A percentile compares a stretch with the other conserved stretches of the same genome.
Evolutionary conservation across 192 early-diverging fungal genomes (phyloP).

Genomic region (Paraglomus brasilianum): DNA sequence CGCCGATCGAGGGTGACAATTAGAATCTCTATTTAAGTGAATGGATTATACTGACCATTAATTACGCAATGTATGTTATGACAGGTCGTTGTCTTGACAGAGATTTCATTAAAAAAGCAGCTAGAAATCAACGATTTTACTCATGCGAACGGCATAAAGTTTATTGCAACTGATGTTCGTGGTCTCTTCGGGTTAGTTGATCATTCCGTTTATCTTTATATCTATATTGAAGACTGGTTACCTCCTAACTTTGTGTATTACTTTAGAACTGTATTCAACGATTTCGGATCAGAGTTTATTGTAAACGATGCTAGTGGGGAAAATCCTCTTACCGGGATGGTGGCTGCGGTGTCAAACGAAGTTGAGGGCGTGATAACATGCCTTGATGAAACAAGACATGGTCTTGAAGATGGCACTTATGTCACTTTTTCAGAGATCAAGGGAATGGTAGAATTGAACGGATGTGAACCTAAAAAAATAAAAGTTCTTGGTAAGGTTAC

Average conservation of each 20-base stretch:
- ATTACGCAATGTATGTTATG: too few relatives aligned
- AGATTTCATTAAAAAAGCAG: conserved; percentile 70
- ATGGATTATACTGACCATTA: too few relatives aligned
- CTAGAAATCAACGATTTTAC: conserved; percentile 81
- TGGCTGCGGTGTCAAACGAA: conserved; percentile 75
- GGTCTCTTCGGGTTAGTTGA: conserved; percentile 97
- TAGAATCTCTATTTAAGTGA: not conserved
- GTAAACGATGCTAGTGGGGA: conserved; percentile 90
- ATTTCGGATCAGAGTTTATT: conserved; percentile 85
- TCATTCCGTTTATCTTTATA: too few relatives aligned
- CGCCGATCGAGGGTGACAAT: not conserved
- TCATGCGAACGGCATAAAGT: conserved; percentile 68
- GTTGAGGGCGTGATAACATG: conserved; percentile 87
- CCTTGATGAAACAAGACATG: conserved; percentile 95
- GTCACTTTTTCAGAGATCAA: conserved; percentile 90
- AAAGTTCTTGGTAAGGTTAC: too few relatives aligned
- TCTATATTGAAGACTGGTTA: conserved; percentile 14
- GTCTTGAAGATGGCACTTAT: conserved; percentile 93
- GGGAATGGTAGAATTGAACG: conserved; percentile 90
- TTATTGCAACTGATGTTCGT: conserved; percentile 81
- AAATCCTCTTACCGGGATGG: conserved; percentile 86
- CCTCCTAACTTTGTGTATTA: not conserved
- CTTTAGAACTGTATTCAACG: conserved; percentile 88
- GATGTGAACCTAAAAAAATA: conserved; percentile 69
- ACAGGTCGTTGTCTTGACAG: conserved; percentile 88